Conservation (phyloP, 225 moss, liverwort and hornwort genomes). For the Neckera pumila region DNA sequence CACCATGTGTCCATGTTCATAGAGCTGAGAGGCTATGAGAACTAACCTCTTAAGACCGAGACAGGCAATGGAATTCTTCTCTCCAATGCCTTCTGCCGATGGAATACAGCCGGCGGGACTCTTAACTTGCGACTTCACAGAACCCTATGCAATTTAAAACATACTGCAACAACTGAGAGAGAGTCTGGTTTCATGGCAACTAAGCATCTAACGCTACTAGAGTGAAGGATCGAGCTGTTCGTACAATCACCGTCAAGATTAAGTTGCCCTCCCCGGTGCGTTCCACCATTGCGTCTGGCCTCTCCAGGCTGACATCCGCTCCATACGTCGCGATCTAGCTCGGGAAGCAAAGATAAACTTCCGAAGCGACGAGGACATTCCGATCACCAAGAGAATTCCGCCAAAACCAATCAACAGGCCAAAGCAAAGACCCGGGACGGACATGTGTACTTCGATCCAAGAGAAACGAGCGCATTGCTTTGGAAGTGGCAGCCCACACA, state of each 20-base stretch:
- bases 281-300: not conserved
- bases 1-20: not conserved
- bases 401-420: not conserved
- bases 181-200: not conserved
- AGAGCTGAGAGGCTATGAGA: not conserved
- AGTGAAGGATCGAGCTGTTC: not conserved
- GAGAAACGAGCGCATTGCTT: not conserved
- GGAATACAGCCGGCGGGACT: not conserved
- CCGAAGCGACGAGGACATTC: not conserved
- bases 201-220: not conserved
- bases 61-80: no score
- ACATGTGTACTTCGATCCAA: not conserved
- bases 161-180: not conserved
- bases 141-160: not conserved
- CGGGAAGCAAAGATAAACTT: not conserved
- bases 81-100: not conserved
- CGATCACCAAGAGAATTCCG: not conserved
- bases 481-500: not conserved
- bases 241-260: not conserved
- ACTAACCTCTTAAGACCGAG: not conserved
- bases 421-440: not conserved
- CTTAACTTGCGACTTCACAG: not conserved
- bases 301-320: not conserved
- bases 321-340: not conserved
- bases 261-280: not conserved